Conservation (phyloP, 2,329 filamentous ascomycete species). For the Emergomyces orientalis region DNA sequence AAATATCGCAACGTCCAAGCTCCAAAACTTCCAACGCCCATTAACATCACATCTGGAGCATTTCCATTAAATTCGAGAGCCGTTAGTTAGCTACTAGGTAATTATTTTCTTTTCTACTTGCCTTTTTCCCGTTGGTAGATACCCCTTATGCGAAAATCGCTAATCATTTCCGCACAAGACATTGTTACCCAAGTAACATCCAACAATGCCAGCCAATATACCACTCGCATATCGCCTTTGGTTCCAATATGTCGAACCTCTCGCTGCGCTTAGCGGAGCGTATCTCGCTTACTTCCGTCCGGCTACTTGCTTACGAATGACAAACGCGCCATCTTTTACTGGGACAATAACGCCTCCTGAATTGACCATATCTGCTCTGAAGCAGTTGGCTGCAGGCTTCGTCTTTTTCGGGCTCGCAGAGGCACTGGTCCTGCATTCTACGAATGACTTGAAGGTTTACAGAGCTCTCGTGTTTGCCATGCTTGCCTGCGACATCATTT, state of each 20-base stretch:
- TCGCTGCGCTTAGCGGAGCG: background rate
- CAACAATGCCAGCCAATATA: background rate
- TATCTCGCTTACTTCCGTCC: conserved; percentile 5
- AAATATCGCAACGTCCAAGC: too few relatives aligned
- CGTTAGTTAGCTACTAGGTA: too few relatives aligned
- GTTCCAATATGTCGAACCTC: conserved; percentile 2
- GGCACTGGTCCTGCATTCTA: background rate
- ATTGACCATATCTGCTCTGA: background rate
- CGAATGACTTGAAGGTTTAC: background rate
- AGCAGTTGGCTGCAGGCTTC: background rate
- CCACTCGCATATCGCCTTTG: background rate
- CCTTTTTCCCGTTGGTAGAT: too few relatives aligned
- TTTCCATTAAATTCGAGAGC: too few relatives aligned
- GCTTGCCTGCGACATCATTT: background rate
- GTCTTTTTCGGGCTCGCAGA: background rate
- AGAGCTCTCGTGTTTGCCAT: background rate
- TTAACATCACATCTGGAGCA: too few relatives aligned
- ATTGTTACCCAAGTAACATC: background rate
- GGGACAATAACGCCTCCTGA: background rate
- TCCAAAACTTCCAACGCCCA: too few relatives aligned
- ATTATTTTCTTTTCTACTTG: too few relatives aligned
- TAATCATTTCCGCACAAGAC: too few relatives aligned
- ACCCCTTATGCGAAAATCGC: too few relatives aligned
- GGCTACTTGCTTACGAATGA: background rate
- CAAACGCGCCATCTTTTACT: background rate